Base-by-base conservation (phyloP, 2,329 filamentous ascomycete genomes). In the Phialophora chinensis region DNA sequence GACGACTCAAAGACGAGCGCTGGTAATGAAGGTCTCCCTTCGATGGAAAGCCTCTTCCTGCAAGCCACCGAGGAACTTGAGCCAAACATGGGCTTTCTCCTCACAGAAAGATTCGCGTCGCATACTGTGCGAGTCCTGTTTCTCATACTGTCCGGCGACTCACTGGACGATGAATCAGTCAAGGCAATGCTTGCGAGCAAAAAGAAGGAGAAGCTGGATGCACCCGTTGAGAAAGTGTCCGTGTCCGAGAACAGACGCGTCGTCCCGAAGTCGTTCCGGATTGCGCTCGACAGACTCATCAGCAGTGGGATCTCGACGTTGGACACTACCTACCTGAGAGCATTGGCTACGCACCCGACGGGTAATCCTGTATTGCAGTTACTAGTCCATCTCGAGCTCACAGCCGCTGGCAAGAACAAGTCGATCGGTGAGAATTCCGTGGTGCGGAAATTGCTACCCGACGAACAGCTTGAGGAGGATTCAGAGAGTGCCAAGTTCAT, bases 281-380 rank as follows among this genome's bases (percentile, higher is more conserved):
- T 86, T 60, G 91, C 93, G 0, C 81, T 95, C 55, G 88, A 91
- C 72, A 94, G 96, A 77, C 90, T 97, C 70, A 91, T 97, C 71
- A 82, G 83, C 52, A 91, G 93, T 72, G 90, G 91, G 57, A 88
- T 92, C 10, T 84, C 88, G 0, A 87, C 86, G 0, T 85, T 97
- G 72, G 92, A 95, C 75, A 86, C 90, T 1, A 91, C 90, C 3
- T 91, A 92, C 73, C 85, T 98, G 31, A 88, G 92, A 31, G 88
- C 95, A 2, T 83, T 99, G 64, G 92, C 94, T 1, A 93, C 89
- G 23, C 94, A 98, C 74, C 92, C 91, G 4, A 91, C 94, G 0
- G 95, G 93, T 56, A 97, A 97, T 74, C 95, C 95, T 0, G 91
- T 93, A 0, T 84, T 99, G n/a, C 95, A 98, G 76, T 85, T 98